phyloP scores from a whole-genome alignment of 257 asterid species.

The Scutellaria barbata region DNA sequence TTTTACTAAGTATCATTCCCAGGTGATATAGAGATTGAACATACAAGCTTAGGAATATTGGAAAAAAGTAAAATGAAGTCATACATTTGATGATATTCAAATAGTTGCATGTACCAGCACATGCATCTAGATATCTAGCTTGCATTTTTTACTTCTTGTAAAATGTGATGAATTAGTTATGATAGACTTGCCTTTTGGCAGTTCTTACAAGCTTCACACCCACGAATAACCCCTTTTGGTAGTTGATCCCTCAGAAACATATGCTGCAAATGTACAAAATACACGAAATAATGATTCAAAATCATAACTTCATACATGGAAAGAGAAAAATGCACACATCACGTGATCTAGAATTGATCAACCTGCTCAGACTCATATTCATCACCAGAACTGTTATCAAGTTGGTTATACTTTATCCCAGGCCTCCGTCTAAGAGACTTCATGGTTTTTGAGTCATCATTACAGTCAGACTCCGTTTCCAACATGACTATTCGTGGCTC shows the following conservation, averaged over 20 bases:
- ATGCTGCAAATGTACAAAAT: slow-evolving; percentile 47
- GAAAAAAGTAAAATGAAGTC: background rate
- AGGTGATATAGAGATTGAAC: background rate
- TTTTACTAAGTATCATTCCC: slow-evolving; percentile 15
- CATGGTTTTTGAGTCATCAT: slow-evolving; percentile 48
- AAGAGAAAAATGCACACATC: slow-evolving; percentile 18
- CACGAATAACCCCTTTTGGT: slow-evolving; percentile 86
- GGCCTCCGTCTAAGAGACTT: slow-evolving; percentile 62
- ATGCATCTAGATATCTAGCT: slow-evolving; percentile 17
- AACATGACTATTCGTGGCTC: slow-evolving; percentile 42
- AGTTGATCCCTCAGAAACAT: slow-evolving; percentile 47
- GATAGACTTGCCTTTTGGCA: slow-evolving; percentile 78
- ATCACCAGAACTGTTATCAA: slow-evolving; percentile 65
- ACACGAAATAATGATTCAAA: slow-evolving; percentile 25
- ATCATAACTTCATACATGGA: slow-evolving; percentile 17
- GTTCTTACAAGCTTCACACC: slow-evolving; percentile 76
- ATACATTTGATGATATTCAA: background rate
- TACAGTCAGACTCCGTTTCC: slow-evolving; percentile 49
- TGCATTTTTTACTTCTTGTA: slow-evolving; percentile 13
- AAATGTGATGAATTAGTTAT: background rate
- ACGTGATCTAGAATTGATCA: slow-evolving; percentile 26
- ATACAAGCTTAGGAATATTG: slow-evolving; percentile 12
- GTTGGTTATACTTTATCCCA: slow-evolving; percentile 56
- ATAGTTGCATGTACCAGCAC: background rate
- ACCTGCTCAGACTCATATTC: slow-evolving; percentile 79